Conservation (phyloP, 2,329 filamentous ascomycete genomes). For the Fusarium luffae region DNA sequence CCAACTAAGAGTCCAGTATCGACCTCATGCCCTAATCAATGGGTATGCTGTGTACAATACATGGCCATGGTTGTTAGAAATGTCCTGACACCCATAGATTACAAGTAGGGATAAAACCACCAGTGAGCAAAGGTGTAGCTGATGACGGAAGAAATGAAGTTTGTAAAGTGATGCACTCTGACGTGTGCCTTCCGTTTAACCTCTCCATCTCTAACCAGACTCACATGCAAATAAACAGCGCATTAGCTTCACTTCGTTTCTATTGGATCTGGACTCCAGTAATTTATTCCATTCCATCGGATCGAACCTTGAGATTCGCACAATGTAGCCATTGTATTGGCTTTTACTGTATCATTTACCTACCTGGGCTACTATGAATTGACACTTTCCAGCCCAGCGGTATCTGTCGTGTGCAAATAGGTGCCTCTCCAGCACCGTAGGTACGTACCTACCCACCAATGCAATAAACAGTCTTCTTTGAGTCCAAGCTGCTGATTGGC, state of each 20-base stretch:
- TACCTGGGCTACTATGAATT: neutral
- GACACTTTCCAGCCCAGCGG: neutral
- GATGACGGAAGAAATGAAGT: conserved; percentile 4
- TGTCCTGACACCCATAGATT: neutral
- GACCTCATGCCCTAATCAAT: neutral
- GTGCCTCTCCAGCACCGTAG: neutral
- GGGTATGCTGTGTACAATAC: neutral
- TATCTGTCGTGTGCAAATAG: neutral
- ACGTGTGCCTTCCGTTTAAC: conserved; percentile 5
- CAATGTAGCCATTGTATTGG: conserved; percentile 8
- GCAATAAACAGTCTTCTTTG: neutral
- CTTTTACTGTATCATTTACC: neutral
- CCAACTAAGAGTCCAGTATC: neutral
- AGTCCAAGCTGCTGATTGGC: conserved; percentile 18
- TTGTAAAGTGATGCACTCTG: conserved; percentile 17
- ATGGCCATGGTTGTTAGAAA: neutral
- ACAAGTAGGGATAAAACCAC: neutral
- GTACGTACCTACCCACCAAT: neutral
- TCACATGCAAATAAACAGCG: conserved; percentile 29
- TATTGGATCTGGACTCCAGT: neutral
- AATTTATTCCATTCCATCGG: neutral
- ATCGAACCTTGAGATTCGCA: conserved; percentile 6
- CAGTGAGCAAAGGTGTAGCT: neutral
- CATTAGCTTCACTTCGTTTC: neutral
- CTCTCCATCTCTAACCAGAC: neutral